These are phyloP conservation scores for Knufia petricola DNA, from an alignment of 2,329 filamentous ascomycete genomes.

Conservation along the genomic window DNA sequence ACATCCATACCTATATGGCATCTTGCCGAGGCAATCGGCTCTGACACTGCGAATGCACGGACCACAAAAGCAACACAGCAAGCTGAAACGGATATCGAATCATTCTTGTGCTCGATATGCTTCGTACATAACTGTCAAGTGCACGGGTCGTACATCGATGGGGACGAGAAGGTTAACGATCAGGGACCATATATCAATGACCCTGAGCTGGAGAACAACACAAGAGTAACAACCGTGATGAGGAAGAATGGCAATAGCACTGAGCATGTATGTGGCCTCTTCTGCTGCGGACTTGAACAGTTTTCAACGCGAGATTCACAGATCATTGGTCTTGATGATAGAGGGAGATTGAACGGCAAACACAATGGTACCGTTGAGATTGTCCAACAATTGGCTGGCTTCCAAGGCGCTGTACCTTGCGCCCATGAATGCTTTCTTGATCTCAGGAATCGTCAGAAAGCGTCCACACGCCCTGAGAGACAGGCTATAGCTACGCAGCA, in stretches of 20 bases:
- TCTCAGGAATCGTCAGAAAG: no score
- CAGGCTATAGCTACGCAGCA: not conserved
- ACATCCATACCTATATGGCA: conserved; percentile 20
- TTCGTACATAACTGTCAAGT: conserved; percentile 21
- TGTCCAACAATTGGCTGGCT: not conserved
- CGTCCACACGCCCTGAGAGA: no score
- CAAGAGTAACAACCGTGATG: conserved; percentile 12
- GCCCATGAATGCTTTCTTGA: not conserved
- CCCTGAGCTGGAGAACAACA: conserved; percentile 17
- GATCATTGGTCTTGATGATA: conserved; percentile 1
- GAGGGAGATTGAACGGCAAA: not conserved
- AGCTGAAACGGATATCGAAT: not conserved
- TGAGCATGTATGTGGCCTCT: conserved; percentile 21
- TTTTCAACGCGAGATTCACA: not conserved
- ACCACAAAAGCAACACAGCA: conserved; percentile 1
- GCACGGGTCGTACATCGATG: conserved; percentile 21
- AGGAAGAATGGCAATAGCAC: not conserved
- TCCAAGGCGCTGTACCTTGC: not conserved
- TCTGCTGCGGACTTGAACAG: conserved; percentile 10
- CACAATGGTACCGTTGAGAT: not conserved
- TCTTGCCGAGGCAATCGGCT: no score
- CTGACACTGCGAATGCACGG: no score
- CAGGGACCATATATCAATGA: conserved; percentile 20
- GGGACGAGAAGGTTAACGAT: conserved; percentile 11
- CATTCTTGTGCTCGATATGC: conserved; percentile 19